A percentile compares a stretch with the other conserved stretches of the same genome.
These are phyloP conservation scores for Aegilops speltoides DNA, from an alignment of 176 grass and related monocot genomes.

Conservation along the genomic window DNA sequence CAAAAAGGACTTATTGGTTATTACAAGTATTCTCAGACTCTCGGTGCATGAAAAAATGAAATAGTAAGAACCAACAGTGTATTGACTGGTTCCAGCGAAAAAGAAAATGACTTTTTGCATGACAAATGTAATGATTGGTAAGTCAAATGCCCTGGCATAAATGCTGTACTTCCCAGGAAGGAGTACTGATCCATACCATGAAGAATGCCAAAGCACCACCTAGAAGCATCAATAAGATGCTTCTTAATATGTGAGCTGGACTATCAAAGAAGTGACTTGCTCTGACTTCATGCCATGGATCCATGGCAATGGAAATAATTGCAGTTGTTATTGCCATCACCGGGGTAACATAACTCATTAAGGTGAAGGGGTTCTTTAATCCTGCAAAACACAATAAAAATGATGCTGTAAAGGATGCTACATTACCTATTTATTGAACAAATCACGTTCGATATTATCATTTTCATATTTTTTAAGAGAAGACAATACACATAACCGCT, in stretches of 20 bases:
- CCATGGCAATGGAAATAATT: conserved; percentile 75
- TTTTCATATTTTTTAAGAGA: conserved; percentile 15
- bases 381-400: conserved; percentile 46
- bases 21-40: conserved; percentile 1
- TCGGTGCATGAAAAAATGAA: not conserved
- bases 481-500: not conserved
- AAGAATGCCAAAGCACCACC: conserved; percentile 82
- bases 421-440: not conserved
- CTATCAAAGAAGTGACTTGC: conserved; percentile 82
- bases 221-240: conserved; percentile 71
- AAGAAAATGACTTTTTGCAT: not conserved
- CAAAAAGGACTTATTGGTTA: not conserved
- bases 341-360: conserved; percentile 93
- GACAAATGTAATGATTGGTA: not conserved
- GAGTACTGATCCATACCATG: conserved; percentile 62
- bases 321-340: conserved; percentile 94
- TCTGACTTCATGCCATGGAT: conserved; percentile 86
- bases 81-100: conserved; percentile 10
- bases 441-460: not conserved
- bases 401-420: not conserved
- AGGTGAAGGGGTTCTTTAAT: conserved; percentile 77
- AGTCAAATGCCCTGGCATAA: not conserved
- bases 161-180: not conserved
- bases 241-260: conserved; percentile 66
- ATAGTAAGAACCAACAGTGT: not conserved